Evolutionary conservation across 768 basidiomycete species (phyloP).

Genomic region (Phanerodontia chrysosporium): DNA sequence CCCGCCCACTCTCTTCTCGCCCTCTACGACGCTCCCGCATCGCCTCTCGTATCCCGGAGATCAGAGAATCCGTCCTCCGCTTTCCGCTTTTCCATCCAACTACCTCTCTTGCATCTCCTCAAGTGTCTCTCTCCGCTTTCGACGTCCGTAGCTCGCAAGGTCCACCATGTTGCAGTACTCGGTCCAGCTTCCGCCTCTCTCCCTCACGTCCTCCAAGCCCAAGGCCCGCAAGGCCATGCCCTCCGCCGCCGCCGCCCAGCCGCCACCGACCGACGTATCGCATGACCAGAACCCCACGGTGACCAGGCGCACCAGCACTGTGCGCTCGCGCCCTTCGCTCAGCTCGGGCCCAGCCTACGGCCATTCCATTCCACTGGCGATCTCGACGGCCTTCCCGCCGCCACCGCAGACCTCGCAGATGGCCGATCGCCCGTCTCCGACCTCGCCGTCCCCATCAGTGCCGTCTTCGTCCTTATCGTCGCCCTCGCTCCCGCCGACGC

Average conservation of each 20-base stretch:
- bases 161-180: conserved; percentile 33
- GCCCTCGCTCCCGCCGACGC: conserved; percentile 24
- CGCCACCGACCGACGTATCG: background rate
- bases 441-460: conserved; percentile 20
- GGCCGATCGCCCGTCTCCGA: background rate
- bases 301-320: background rate
- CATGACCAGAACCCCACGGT: background rate
- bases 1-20: background rate
- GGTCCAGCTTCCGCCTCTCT: conserved; percentile 30
- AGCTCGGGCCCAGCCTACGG: conserved; percentile 17
- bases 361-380: conserved; percentile 29
- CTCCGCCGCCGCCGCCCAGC: background rate
- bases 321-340: conserved; percentile 15
- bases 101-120: background rate
- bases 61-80: conserved; percentile 8
- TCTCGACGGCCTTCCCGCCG: conserved; percentile 26
- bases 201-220: conserved; percentile 29
- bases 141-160: background rate
- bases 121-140: background rate
- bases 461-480: conserved; percentile 32
- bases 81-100: background rate
- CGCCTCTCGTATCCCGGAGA: conserved; percentile 15
- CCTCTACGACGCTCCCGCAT: background rate
- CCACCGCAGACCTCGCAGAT: conserved; percentile 21
- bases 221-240: conserved; percentile 21